A percentile compares a stretch with the other conserved stretches of the same genome.
These are phyloP conservation scores for Talaromyces sp. DNA, from an alignment of 2,329 filamentous ascomycete species.

Conservation along the genomic window DNA sequence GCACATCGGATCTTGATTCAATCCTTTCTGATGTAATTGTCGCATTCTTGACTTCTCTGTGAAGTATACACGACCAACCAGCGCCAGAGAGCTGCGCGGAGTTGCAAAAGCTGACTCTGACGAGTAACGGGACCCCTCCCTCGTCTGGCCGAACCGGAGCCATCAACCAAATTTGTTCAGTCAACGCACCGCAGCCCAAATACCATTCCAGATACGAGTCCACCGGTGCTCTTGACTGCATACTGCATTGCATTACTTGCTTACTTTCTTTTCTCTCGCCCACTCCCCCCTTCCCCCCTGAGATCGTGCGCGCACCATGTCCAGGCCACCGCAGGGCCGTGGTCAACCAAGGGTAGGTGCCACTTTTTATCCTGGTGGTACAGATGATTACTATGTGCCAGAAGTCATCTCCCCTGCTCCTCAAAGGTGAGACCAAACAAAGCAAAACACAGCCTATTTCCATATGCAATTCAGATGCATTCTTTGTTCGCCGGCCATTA, in stretches of 20 bases:
- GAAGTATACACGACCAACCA: background rate
- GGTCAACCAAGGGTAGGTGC: conserved; percentile 50
- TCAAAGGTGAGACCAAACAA: conserved; percentile 55
- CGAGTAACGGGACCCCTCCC: conserved; percentile 1
- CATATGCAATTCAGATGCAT: background rate
- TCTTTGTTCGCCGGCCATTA: background rate
- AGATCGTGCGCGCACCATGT: conserved; percentile 11
- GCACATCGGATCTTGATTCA: background rate
- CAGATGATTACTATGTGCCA: conserved; percentile 67
- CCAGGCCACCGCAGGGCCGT: conserved; percentile 24
- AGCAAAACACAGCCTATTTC: conserved; percentile 6
- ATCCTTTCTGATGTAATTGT: conserved; percentile 4
- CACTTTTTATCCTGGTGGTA: conserved; percentile 65
- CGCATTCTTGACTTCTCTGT: conserved; percentile 5
- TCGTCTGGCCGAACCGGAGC: conserved; percentile 2
- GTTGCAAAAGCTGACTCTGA: background rate
- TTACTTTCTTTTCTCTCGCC: background rate
- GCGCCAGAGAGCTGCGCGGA: background rate
- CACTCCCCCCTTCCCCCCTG: background rate
- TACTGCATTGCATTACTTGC: background rate
- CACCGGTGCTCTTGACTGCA: background rate
- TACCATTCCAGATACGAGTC: background rate
- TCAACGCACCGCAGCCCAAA: conserved; percentile 1
- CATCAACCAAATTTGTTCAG: background rate
- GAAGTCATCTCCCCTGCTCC: conserved; percentile 67